These are phyloP conservation scores for Pseudocercospora musae DNA, from an alignment of 2,329 filamentous ascomycete species.

Conservation along the genomic window DNA sequence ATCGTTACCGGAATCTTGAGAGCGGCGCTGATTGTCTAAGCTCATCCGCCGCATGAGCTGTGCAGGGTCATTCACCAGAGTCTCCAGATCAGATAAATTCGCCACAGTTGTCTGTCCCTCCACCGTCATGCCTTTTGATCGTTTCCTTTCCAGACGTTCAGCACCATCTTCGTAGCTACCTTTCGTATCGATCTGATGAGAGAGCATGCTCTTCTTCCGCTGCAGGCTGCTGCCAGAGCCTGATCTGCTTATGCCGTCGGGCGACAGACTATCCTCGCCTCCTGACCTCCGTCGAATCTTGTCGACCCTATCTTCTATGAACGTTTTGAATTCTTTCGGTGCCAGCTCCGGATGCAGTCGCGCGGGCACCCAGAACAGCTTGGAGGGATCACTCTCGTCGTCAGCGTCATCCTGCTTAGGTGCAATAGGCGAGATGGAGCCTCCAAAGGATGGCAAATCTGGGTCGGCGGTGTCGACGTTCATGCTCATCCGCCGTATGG, in stretches of 20 bases:
- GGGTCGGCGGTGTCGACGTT: constrained; percentile 71
- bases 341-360: constrained; percentile 91
- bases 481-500: constrained; percentile 90
- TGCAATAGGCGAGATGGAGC: constrained; percentile 62
- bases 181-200: constrained; percentile 78
- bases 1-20: constrained; percentile 37
- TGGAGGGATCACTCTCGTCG: constrained; percentile 82
- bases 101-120: constrained; percentile 56
- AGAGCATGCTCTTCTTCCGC: constrained; percentile 94
- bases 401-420: constrained; percentile 65
- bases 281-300: constrained; percentile 82
- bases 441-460: constrained; percentile 71
- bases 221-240: constrained; percentile 60
- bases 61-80: constrained; percentile 75
- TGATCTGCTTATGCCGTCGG: constrained; percentile 56
- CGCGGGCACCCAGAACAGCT: constrained; percentile 93
- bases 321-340: constrained; percentile 93
- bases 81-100: constrained; percentile 67
- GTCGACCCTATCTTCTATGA: constrained; percentile 88
- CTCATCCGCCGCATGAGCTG: constrained; percentile 68
- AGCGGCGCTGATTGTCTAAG: constrained; percentile 45
- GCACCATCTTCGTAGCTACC: constrained; percentile 78
- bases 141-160: constrained; percentile 71
- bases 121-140: constrained; percentile 52
- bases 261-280: constrained; percentile 59